Percentiles rank a stretch among this genome's conserved stretches.
Conservation (phyloP, 2,329 filamentous ascomycete genomes). For the Talaromyces piceae region DNA sequence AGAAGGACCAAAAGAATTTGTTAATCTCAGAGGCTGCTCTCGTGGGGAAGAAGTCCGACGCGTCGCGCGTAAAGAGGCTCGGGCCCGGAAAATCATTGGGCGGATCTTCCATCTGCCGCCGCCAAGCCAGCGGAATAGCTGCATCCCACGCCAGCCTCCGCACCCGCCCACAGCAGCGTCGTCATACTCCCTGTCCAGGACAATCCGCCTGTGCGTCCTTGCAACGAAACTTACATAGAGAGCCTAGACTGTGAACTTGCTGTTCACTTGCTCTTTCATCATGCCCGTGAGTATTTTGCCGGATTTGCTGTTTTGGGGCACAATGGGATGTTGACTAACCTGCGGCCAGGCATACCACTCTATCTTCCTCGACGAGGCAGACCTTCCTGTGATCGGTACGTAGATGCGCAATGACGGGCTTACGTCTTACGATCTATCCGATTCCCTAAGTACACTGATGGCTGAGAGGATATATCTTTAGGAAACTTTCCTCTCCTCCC, state of each 20-base stretch:
- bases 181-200: conserved; percentile 5
- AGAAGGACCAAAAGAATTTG: not conserved
- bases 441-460: not conserved
- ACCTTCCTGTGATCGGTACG: conserved; percentile 57
- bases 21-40: not conserved
- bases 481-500: conserved; percentile 94
- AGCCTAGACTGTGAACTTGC: not conserved
- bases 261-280: conserved; percentile 16
- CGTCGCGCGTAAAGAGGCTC: conserved; percentile 37
- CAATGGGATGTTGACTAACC: not conserved
- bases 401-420: not conserved
- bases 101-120: conserved; percentile 16
- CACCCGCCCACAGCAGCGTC: conserved; percentile 15
- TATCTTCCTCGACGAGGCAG: conserved; percentile 79
- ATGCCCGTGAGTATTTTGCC: conserved; percentile 39
- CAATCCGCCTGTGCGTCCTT: not conserved
- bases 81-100: conserved; percentile 31
- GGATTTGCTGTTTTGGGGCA: not conserved
- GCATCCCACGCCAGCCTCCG: conserved; percentile 9
- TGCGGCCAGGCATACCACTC: conserved; percentile 80
- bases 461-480: conserved; percentile 23
- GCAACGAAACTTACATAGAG: not conserved
- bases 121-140: conserved; percentile 7
- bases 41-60: conserved; percentile 15
- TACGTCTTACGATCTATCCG: not conserved